phyloP scores from a whole-genome alignment of 768 basidiomycete genomes.

The Pleurotus tuoliensis region DNA sequence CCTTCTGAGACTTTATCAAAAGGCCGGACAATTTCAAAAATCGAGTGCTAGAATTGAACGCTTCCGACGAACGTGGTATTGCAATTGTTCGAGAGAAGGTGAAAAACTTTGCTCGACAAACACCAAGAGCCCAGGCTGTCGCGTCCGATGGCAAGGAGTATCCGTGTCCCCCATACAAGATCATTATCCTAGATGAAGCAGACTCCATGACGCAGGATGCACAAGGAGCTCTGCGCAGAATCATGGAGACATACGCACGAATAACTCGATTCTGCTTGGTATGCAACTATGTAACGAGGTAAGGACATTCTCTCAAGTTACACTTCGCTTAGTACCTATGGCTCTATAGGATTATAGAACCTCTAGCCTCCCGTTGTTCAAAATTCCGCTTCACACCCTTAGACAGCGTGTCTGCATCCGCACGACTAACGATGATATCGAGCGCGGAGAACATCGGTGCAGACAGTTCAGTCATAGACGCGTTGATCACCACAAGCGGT shows the following conservation, averaged over 20 bases:
- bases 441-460: constrained; percentile 64
- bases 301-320: constrained; percentile 13
- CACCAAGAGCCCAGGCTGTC: constrained; percentile 71
- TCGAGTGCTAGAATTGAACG: constrained; percentile 94
- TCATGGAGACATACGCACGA: constrained; percentile 98
- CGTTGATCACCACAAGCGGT: constrained; percentile 75
- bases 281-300: constrained; percentile 99
- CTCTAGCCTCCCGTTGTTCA: constrained; percentile 95
- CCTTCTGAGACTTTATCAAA: background rate
- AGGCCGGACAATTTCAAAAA: constrained; percentile 94
- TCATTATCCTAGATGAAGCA: constrained; percentile 97
- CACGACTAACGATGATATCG: constrained; percentile 79
- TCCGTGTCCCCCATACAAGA: constrained; percentile 97
- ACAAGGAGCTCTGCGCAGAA: constrained; percentile 92
- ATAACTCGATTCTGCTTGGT: constrained; percentile 98
- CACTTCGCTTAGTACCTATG: background rate
- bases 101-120: constrained; percentile 95
- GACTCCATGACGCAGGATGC: constrained; percentile 99
- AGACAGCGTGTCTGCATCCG: constrained; percentile 69
- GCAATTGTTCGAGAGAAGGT: constrained; percentile 96
- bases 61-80: constrained; percentile 98
- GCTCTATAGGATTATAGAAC: constrained; percentile 85
- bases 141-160: constrained; percentile 81
- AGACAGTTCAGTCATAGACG: constrained; percentile 53
- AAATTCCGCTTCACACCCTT: constrained; percentile 98